These are phyloP conservation scores for Amanita brunnescens DNA, from an alignment of 768 basidiomycete genomes.

Conservation along the genomic window DNA sequence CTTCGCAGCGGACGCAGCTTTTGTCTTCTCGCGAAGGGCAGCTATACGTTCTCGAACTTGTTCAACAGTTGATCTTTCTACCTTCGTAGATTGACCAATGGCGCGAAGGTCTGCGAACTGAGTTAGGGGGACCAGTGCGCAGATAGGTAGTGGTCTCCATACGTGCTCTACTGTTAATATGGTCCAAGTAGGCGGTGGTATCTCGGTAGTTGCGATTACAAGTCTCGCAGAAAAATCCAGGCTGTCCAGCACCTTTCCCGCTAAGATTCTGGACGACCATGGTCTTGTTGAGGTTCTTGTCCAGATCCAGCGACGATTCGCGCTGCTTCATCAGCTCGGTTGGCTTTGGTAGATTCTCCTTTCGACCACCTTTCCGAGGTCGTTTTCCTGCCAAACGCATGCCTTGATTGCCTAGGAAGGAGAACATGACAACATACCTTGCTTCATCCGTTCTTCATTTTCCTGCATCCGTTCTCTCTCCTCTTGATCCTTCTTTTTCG, in stretches of 20 bases:
- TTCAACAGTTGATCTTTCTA: constrained; percentile 82
- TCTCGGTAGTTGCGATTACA: constrained; percentile 93
- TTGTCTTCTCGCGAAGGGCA: constrained; percentile 77
- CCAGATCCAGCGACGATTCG: constrained; percentile 76
- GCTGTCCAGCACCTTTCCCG: constrained; percentile 80
- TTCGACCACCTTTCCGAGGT: constrained; percentile 50
- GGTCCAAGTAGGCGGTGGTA: constrained; percentile 87
- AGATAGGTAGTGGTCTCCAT: constrained; percentile 20
- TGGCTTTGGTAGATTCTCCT: constrained; percentile 83
- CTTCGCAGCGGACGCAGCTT: constrained; percentile 73
- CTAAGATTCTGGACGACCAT: constrained; percentile 86
- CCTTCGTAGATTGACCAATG: constrained; percentile 92
- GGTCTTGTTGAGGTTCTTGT: constrained; percentile 92
- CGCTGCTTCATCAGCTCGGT: constrained; percentile 91
- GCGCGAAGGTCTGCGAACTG: constrained; percentile 66
- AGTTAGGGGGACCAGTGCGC: neutral
- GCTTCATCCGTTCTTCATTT: constrained; percentile 76
- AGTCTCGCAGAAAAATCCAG: constrained; percentile 89
- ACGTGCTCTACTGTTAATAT: constrained; percentile 93
- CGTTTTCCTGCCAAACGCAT: constrained; percentile 57
- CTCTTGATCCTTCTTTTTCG: constrained; percentile 72
- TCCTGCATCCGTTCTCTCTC: constrained; percentile 78
- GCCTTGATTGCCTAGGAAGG: constrained; percentile 3
- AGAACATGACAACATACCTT: constrained; percentile 42
- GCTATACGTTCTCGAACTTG: constrained; percentile 93